Evolutionary conservation across 345 rosid genomes (phyloP), one percentile per base, ranked within the genome.

Genomic region (Limnanthes douglasii): DNA sequence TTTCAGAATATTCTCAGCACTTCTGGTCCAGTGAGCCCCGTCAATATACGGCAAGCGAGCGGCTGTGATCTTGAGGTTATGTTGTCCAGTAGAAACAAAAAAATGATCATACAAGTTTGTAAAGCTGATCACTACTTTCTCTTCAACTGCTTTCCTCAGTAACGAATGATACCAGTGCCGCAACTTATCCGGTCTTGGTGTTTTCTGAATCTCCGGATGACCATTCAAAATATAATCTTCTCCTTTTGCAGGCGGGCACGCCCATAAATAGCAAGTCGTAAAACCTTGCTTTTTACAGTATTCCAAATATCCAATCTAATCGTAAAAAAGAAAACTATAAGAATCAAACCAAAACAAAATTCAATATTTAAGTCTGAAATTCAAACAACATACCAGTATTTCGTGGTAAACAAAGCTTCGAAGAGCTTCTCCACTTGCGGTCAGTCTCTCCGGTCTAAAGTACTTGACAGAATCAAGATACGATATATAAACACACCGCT

Each of bases 381-480:
- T 24, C 5, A 33, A n/a, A 39, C 7, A 18, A 7, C 3, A 41
- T 52, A 78, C 95, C 86, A 88, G 43, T 43, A 88, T 70, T 57
- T 88, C 94, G 46, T 88, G 97, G 54, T 88, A 88, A 45, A 88
- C 95, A 58, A 69, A 74, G 30, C 90, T 83, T 22, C 92, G 75
- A 18, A 88, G 78, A 53, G 93, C 78, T 58, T 88, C 92, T 53
- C 95, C 84, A 5, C 73, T 11, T 37, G 31, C 46, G 18, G 69
- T 58, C 24, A 51, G 31, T 65, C 81, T 62, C 57, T 79, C 86
- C 10, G 95, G 97, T 56, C 90, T 70, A 28, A 88, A 88, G 54
- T 88, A 83, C 58, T 88, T 83, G 39, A 88, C 93, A 0, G 95
- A 88, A 62, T 88, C 95, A 28, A 88, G 75, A 55, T 83, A 88